Conservation (phyloP, 805 yeast genomes). For the Zygoascus flipseniorum region DNA sequence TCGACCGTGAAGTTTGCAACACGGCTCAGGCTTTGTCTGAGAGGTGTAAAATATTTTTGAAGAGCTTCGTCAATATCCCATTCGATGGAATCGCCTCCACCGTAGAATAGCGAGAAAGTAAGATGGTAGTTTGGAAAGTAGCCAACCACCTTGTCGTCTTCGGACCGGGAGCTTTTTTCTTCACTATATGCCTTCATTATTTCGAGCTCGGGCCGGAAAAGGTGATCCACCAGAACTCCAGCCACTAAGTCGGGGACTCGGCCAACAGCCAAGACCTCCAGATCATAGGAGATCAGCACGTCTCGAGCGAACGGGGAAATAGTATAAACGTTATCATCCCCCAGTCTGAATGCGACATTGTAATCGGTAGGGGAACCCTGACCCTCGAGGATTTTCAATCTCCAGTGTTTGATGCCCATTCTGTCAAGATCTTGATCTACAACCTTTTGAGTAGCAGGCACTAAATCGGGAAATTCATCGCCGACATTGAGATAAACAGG, state of each 20-base stretch:
- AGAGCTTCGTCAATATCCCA: conserved; percentile 67
- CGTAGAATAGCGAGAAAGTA: conserved; percentile 66
- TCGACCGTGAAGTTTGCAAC: conserved; percentile 68
- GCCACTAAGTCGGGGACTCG: conserved; percentile 56
- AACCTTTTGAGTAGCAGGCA: conserved; percentile 44
- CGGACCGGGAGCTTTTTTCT: conserved; percentile 11
- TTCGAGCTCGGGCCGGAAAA: conserved; percentile 36
- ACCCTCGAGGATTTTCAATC: conserved; percentile 24
- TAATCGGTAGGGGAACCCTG: conserved; percentile 29
- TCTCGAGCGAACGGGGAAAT: conserved; percentile 34
- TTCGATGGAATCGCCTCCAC: conserved; percentile 43
- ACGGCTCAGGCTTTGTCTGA: conserved; percentile 43
- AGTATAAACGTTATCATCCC: conserved; percentile 37
- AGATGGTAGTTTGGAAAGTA: conserved; percentile 63
- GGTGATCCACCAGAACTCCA: conserved; percentile 40
- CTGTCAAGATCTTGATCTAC: conserved; percentile 34
- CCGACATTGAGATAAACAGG: conserved; percentile 32
- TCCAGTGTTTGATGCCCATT: conserved; percentile 15
- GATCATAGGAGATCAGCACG: conserved; percentile 35
- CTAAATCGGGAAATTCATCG: conserved; percentile 58
- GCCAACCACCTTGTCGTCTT: conserved; percentile 31
- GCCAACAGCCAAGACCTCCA: conserved; percentile 42
- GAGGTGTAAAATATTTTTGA: conserved; percentile 43
- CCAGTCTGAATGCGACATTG: conserved; percentile 30
- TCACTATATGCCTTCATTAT: conserved; percentile 19